Base-by-base conservation (phyloP, 169 alveolate genomes). In the Cryptosporidium sp. region DNA sequence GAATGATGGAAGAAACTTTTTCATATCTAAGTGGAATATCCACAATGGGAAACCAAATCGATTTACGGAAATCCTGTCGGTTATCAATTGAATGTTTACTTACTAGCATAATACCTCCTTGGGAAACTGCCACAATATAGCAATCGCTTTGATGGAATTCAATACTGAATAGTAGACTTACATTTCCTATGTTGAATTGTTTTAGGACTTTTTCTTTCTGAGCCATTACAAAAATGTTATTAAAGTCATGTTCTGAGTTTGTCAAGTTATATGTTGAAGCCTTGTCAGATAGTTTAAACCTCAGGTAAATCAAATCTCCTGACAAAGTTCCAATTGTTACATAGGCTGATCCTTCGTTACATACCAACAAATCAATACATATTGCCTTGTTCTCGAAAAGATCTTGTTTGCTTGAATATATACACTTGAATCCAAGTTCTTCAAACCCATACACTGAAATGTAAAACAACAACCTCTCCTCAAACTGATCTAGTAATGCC, bases 11-110 rank as follows among this genome's bases (percentile, higher is more conserved):
- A n/a, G 23, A 0, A n/a, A 65, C 72, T 3, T 33, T 48, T 7
- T 80, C 75, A 62, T 65, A 21, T 23, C 37, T 39, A 42, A 80
- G 33, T 2, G 89, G 89, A 4, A 80, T 80, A 48, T 80, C 89
- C 48, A 80, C 70, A 6, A 80, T 21, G 3, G 89, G 89, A 42
- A 80, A 65, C 89, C 89, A 80, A 26, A 18, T 16, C 14, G 73
- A 44, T 31, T 39, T 62, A 26, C 65, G 29, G 23, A 73, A 60
- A 18, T 65, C 68, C 31, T 73, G 67, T 7, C 56, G 56, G 6
- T 58, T 62, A 48, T 48, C 56, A 2, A 45, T 37, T 5, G 80
- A 62, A 23, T 62, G 72, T 45, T 37, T 58, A 44, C 89, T 31
- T 26, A 65, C 26, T 29, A 65, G 9, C 42, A 80, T 21, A 23